phyloP scores from a whole-genome alignment of 257 asterid genomes.

The Przewalskia tangutica region DNA sequence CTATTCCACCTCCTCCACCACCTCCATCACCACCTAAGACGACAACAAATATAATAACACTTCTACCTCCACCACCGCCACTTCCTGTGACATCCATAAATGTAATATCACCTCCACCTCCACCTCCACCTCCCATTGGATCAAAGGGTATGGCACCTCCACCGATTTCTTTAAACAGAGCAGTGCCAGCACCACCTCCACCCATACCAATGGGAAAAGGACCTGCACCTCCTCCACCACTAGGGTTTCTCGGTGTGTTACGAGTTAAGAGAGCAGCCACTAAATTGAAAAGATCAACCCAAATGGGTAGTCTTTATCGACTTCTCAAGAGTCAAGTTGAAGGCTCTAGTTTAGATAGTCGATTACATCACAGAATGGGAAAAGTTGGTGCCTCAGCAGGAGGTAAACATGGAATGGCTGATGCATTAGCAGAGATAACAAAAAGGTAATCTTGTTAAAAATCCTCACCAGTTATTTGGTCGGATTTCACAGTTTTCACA shows the following conservation, averaged over 20 bases:
- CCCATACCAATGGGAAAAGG: conserved; percentile 17
- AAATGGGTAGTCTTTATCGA: conserved; percentile 60
- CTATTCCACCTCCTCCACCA: neutral
- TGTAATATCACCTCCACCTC: conserved; percentile 15
- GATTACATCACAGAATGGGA: conserved; percentile 25
- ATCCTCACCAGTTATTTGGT: neutral
- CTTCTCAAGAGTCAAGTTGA: conserved; percentile 61
- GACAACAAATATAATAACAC: conserved; percentile 1
- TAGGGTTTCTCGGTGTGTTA: conserved; percentile 6
- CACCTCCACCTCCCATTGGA: conserved; percentile 12
- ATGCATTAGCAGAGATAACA: conserved; percentile 75
- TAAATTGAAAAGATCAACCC: conserved; percentile 52
- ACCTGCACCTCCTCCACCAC: conserved; percentile 21
- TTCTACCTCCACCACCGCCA: conserved; percentile 15
- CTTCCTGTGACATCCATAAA: neutral
- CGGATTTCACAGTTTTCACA: neutral
- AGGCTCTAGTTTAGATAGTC: conserved; percentile 35
- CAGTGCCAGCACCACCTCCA: conserved; percentile 37
- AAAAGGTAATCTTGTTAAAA: conserved; percentile 32
- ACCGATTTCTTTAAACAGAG: conserved; percentile 25
- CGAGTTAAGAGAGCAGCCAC: conserved; percentile 37
- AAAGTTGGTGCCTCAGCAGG: conserved; percentile 21
- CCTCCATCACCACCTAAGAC: neutral
- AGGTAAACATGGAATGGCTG: conserved; percentile 72
- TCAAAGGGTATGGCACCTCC: conserved; percentile 13